Base-by-base conservation (phyloP, 495 filamentous ascomycete genomes). In the Trichoderma erinaceum region DNA sequence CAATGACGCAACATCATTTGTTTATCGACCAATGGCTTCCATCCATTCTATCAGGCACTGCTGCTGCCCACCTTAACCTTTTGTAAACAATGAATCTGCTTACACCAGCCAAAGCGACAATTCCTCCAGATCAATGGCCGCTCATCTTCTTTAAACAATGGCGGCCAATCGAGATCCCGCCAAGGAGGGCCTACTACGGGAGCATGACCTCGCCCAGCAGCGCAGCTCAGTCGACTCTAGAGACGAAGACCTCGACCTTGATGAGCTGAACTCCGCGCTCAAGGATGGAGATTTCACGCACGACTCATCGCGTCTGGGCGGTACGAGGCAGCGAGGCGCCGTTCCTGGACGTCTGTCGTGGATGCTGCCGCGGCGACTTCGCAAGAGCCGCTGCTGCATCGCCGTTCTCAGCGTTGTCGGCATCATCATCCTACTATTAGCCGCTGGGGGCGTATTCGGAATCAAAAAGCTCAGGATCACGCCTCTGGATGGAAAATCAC, bases 401-500 rank as follows among this genome's bases (percentile, higher is more conserved):
- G 27, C 56, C 23, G 27, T 61, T 13, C 56, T 61, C 25, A 25
- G 16, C 4, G 56, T 61, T 12, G 16, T 77, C n/a, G 69, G 70
- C 1, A 68, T 71, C 29, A 46, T 76, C 23, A 77, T 76, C 75
- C 44, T 79, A 7, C 41, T 78, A 12, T 71, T 83, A 6, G 73
- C 72, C 21, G 75, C 74, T 5, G 76, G 77, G 11, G 79, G 79
- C 4, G 75, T 73, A 46, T 79, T 80, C 25, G 75, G 75, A 6
- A 82, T 78, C 72, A 78, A 78, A 70, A 80, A 80, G 67, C 77
- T 76, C 43, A 71, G 73, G 63, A 68, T 78, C 11, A 73, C 79
- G 48, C 83, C 83, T 0, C 69, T 72, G 2, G 81, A 86, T 69
- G 86, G 78, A 21, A 75, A 82, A 67, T 87, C 89, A 7, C 88